These are phyloP conservation scores for Nicotiana benthamiana DNA, from an alignment of 257 asterid genomes.

Conservation along the genomic window DNA sequence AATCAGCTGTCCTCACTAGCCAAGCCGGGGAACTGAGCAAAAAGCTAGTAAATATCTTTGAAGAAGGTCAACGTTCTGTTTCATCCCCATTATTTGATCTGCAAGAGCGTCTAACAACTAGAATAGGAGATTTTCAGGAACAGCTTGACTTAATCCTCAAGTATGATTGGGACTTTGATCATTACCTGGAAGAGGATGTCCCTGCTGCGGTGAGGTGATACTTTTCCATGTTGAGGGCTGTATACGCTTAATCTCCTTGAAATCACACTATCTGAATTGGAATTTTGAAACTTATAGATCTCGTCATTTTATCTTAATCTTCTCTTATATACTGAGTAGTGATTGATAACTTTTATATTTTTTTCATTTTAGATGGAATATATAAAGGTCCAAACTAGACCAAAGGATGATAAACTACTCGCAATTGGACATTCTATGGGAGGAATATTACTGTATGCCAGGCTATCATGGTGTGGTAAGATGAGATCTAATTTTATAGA, in stretches of 20 bases:
- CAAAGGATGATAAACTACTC: constrained; percentile 72
- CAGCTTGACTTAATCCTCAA: constrained; percentile 79
- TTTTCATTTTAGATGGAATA: constrained; percentile 58
- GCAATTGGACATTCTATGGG: constrained; percentile 99
- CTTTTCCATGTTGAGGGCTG: constrained; percentile 31
- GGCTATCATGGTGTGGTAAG: constrained; percentile 80
- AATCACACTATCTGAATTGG: neutral
- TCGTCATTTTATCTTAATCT: neutral
- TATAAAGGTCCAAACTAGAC: constrained; percentile 58
- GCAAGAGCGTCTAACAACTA: constrained; percentile 55
- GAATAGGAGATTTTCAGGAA: constrained; percentile 77
- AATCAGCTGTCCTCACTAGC: constrained; percentile 40
- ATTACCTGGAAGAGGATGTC: constrained; percentile 90
- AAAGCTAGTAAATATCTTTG: constrained; percentile 65
- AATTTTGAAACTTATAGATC: neutral
- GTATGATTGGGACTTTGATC: constrained; percentile 98
- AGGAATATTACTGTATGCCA: constrained; percentile 86
- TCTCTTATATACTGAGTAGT: neutral
- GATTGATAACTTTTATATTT: neutral
- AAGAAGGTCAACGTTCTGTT: constrained; percentile 84
- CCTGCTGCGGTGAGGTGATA: constrained; percentile 99
- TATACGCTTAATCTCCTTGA: neutral
- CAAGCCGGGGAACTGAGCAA: constrained; percentile 70
- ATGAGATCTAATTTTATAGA: neutral
- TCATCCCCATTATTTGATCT: constrained; percentile 74